Evolutionary conservation across 2,329 filamentous ascomycete genomes (phyloP).

Genomic region (Pyricularia grisea): DNA sequence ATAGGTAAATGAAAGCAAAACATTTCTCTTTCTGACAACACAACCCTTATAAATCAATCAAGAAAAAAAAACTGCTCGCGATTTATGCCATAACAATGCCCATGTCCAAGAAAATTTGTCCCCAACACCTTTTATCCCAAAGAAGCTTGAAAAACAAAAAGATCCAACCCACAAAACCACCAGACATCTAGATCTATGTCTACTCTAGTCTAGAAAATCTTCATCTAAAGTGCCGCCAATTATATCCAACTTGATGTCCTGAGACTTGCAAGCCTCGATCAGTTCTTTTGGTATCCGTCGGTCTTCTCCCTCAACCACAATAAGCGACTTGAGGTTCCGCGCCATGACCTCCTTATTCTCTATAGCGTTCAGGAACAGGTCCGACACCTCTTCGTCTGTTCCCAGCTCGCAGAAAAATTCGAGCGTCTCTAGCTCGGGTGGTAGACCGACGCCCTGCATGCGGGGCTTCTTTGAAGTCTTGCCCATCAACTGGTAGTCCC

Average conservation of each 20-base stretch:
- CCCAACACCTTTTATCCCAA: not conserved
- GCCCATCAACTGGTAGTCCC: conserved; percentile 40
- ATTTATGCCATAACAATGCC: not conserved
- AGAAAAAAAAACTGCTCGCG: too few relatives aligned
- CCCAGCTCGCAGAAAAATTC: conserved; percentile 22
- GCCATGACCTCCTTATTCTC: conserved; percentile 25
- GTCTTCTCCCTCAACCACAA: conserved; percentile 24
- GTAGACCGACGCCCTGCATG: conserved; percentile 35
- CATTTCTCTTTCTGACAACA: not conserved
- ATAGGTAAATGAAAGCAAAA: not conserved
- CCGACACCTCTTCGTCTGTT: conserved; percentile 35
- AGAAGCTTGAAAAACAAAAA: not conserved
- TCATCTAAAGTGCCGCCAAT: conserved; percentile 7
- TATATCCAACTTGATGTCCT: conserved; percentile 22
- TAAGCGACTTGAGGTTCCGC: conserved; percentile 25
- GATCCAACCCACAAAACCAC: not conserved
- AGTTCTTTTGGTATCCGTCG: conserved; percentile 22
- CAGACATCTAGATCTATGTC: not conserved
- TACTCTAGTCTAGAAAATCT: not conserved
- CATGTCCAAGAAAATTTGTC: not conserved
- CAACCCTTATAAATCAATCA: not conserved
- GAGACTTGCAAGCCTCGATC: conserved; percentile 22
- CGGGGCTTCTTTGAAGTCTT: conserved; percentile 32
- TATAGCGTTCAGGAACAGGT: conserved; percentile 31
- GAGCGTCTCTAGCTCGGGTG: conserved; percentile 32